A percentile compares a stretch with the other conserved stretches of the same genome.
These are phyloP conservation scores for Leptographium flavum DNA, from an alignment of 2,329 filamentous ascomycete genomes.

Conservation along the genomic window DNA sequence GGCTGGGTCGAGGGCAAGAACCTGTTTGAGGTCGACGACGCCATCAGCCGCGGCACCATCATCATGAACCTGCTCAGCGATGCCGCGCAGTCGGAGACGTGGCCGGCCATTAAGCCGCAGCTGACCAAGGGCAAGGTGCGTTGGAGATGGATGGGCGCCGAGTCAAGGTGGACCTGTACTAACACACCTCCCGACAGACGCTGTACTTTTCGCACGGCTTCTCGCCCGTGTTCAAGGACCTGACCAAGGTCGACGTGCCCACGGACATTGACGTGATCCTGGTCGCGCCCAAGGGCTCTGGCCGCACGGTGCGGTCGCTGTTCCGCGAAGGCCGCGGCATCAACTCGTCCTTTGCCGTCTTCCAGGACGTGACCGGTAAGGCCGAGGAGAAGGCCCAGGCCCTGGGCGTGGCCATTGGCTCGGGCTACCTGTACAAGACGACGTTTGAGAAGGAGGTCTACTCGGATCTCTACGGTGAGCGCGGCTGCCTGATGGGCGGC, in stretches of 20 bases:
- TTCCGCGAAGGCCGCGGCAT: constrained; percentile 99
- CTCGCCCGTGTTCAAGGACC: constrained; percentile 99
- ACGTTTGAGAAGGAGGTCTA: constrained; percentile 99
- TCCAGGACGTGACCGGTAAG: constrained; percentile 94
- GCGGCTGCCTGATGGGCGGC: constrained; percentile 98
- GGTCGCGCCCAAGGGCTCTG: constrained; percentile 96
- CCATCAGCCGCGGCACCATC: constrained; percentile 84
- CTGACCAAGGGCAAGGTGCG: constrained; percentile 94
- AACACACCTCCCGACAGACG: constrained; percentile 52
- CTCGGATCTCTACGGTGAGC: constrained; percentile 99
- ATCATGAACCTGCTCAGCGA: constrained; percentile 99
- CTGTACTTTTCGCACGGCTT: constrained; percentile 99
- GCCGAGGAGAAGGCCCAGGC: constrained; percentile 96
- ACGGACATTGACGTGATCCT: constrained; percentile 97
- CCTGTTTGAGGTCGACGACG: constrained; percentile 96
- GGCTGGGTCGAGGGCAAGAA: constrained; percentile 98
- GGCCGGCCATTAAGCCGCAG: constrained; percentile 95
- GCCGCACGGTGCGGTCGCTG: constrained; percentile 93
- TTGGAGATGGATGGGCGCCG: too few relatives aligned
- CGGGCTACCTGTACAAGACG: constrained; percentile 98
- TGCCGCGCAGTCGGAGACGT: constrained; percentile 96
- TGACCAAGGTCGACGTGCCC: constrained; percentile 97
- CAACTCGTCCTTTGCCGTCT: constrained; percentile 98
- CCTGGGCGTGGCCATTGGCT: constrained; percentile 91
- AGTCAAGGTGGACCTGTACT: background rate